A percentile compares a stretch with the other conserved stretches of the same genome.
These are phyloP conservation scores for Groenewaldozyma salmanticensis DNA, from an alignment of 805 yeast species.

Conservation along the genomic window DNA sequence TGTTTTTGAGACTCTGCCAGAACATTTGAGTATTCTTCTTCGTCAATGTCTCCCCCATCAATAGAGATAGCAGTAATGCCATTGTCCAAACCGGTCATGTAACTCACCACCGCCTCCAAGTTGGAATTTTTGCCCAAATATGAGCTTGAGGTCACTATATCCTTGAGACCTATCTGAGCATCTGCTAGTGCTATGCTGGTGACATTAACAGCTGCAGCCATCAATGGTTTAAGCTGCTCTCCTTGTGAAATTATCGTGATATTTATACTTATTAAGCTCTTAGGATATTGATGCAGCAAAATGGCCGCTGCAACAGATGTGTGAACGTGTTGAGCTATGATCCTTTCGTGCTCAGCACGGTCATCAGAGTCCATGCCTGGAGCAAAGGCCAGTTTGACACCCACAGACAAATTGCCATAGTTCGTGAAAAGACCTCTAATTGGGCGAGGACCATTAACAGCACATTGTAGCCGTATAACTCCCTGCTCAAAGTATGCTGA, in stretches of 20 bases:
- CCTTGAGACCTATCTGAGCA: conserved; percentile 72
- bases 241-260: conserved; percentile 52
- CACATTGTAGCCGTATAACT: conserved; percentile 48
- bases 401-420: conserved; percentile 56
- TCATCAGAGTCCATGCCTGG: conserved; percentile 20
- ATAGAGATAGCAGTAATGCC: conserved; percentile 49
- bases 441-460: conserved; percentile 87
- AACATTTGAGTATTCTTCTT: conserved; percentile 4
- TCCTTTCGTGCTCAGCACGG: conserved; percentile 30
- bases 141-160: conserved; percentile 49
- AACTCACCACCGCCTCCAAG: conserved; percentile 34
- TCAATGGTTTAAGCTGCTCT: conserved; percentile 25
- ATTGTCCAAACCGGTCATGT: conserved; percentile 38
- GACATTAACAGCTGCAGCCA: conserved; percentile 48
- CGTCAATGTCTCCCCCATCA: conserved; percentile 26
- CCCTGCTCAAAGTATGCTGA: conserved; percentile 70
- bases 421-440: conserved; percentile 62
- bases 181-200: conserved; percentile 71
- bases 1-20: neutral
- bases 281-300: conserved; percentile 68
- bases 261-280: conserved; percentile 75
- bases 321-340: conserved; percentile 39
- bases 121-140: conserved; percentile 12
- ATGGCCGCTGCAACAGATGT: conserved; percentile 45
- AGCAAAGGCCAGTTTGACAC: conserved; percentile 38